phyloP scores from a whole-genome alignment of 2,329 filamentous ascomycete genomes.

The Arthrinium phaeospermum region DNA sequence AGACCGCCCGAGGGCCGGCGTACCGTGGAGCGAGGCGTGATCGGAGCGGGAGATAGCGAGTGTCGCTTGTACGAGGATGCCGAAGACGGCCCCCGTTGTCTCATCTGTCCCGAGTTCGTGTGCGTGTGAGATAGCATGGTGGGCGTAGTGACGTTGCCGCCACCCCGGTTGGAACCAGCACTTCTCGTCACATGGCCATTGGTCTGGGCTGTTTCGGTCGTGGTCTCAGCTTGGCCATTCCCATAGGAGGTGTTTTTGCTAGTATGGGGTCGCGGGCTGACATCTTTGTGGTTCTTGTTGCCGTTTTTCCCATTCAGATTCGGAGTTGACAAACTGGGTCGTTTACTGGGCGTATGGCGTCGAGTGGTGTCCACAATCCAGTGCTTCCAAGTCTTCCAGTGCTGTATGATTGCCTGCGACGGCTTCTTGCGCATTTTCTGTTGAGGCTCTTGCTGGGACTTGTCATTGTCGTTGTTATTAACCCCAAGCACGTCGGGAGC shows the following conservation, averaged over 20 bases:
- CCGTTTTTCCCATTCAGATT: constrained; percentile 60
- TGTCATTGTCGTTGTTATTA: constrained; percentile 21
- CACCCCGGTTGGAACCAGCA: constrained; percentile 30
- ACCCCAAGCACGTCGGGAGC: constrained; percentile 55
- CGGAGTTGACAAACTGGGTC: constrained; percentile 63
- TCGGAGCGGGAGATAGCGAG: constrained; percentile 82
- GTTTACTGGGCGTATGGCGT: constrained; percentile 55
- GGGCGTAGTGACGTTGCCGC: constrained; percentile 34
- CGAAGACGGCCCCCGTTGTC: constrained; percentile 45
- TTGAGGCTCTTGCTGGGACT: constrained; percentile 33
- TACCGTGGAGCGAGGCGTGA: constrained; percentile 87
- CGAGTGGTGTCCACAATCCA: constrained; percentile 66
- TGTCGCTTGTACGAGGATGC: constrained; percentile 69
- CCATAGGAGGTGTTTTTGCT: constrained; percentile 58
- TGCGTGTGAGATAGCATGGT: constrained; percentile 35
- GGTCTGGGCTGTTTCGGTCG: constrained; percentile 56
- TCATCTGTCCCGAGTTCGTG: constrained; percentile 25
- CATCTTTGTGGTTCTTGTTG: constrained; percentile 54
- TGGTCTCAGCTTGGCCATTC: constrained; percentile 46
- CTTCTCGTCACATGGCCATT: constrained; percentile 53
- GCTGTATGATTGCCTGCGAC: constrained; percentile 63
- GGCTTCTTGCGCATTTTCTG: constrained; percentile 62
- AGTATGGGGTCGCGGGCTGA: constrained; percentile 64
- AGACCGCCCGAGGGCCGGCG: constrained; percentile 83
- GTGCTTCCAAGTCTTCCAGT: constrained; percentile 69